A percentile compares a stretch with the other conserved stretches of the same genome.
These are phyloP conservation scores for Chaetothyriales sp. DNA, from an alignment of 2,329 filamentous ascomycete species.

Conservation along the genomic window DNA sequence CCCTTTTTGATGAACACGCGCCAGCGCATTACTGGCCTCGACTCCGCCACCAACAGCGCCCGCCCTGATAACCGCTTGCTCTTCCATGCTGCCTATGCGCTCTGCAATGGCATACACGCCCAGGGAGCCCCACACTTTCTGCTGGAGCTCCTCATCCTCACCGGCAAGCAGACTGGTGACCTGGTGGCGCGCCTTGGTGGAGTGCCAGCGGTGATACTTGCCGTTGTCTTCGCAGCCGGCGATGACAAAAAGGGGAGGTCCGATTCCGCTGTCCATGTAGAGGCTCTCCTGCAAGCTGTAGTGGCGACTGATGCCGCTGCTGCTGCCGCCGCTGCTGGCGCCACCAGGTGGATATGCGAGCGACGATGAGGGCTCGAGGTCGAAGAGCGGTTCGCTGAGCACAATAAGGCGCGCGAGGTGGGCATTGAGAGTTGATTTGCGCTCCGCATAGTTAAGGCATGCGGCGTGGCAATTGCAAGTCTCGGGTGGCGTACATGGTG, in stretches of 20 bases:
- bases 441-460: conserved; percentile 13
- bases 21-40: neutral
- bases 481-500: conserved; percentile 12
- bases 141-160: conserved; percentile 6
- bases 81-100: conserved; percentile 13
- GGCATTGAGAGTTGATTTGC: conserved; percentile 13
- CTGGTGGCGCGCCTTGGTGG: conserved; percentile 16
- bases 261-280: conserved; percentile 14
- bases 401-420: conserved; percentile 16
- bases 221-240: conserved; percentile 2
- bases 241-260: conserved; percentile 9
- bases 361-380: conserved; percentile 11
- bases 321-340: neutral
- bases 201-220: neutral
- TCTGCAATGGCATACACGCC: conserved; percentile 16
- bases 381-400: conserved; percentile 13
- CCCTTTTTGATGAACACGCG: neutral
- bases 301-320: neutral
- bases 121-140: conserved; percentile 9
- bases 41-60: neutral
- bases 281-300: conserved; percentile 10
- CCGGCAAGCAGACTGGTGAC: conserved; percentile 9
- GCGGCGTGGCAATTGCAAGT: conserved; percentile 11
- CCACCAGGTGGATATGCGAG: conserved; percentile 3
- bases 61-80: conserved; percentile 13